Percentiles rank a stretch among this genome's conserved stretches.
These are phyloP conservation scores for Collybia sordida DNA, from an alignment of 768 basidiomycete genomes.

Conservation along the genomic window DNA sequence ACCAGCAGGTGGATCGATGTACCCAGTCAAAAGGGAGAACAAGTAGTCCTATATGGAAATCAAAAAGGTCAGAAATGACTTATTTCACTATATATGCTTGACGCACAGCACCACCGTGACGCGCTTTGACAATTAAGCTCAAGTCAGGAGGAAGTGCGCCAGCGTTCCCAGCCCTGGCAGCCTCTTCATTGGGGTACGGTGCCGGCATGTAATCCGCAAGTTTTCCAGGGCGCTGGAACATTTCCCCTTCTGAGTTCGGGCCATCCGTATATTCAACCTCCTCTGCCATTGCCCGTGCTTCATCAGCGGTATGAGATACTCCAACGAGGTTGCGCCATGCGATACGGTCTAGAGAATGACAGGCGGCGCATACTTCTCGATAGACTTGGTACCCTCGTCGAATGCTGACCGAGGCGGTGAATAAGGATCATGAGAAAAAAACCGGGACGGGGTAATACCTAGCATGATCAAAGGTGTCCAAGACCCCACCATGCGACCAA, in stretches of 20 bases:
- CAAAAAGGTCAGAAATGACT: neutral
- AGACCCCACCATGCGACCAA: slow-evolving; percentile 85
- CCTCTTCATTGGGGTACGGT: slow-evolving; percentile 98
- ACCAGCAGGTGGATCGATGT: slow-evolving; percentile 94
- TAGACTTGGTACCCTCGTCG: slow-evolving; percentile 97
- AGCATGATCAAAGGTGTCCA: slow-evolving; percentile 96
- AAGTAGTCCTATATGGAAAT: slow-evolving; percentile 86
- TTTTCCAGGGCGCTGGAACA: slow-evolving; percentile 99
- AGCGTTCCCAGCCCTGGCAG: slow-evolving; percentile 89
- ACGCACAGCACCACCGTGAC: slow-evolving; percentile 91
- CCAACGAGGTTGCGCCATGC: slow-evolving; percentile 99
- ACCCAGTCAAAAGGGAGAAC: slow-evolving; percentile 95
- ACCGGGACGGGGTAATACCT: slow-evolving; percentile 49
- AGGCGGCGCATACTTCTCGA: slow-evolving; percentile 98
- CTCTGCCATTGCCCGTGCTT: slow-evolving; percentile 89
- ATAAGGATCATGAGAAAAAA: slow-evolving; percentile 26
- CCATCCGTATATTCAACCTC: slow-evolving; percentile 97
- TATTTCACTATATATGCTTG: too few species aligned
- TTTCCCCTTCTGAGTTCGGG: slow-evolving; percentile 91
- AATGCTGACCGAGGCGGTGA: slow-evolving; percentile 53
- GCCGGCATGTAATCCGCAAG: slow-evolving; percentile 94
- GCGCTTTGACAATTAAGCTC: slow-evolving; percentile 95
- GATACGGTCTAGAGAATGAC: slow-evolving; percentile 98
- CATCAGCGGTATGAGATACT: slow-evolving; percentile 93
- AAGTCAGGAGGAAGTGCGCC: slow-evolving; percentile 98